Percentiles rank a stretch among this genome's conserved stretches.
These are phyloP conservation scores for Penicillium crystallinum DNA, from an alignment of 495 filamentous ascomycete genomes.

Conservation along the genomic window DNA sequence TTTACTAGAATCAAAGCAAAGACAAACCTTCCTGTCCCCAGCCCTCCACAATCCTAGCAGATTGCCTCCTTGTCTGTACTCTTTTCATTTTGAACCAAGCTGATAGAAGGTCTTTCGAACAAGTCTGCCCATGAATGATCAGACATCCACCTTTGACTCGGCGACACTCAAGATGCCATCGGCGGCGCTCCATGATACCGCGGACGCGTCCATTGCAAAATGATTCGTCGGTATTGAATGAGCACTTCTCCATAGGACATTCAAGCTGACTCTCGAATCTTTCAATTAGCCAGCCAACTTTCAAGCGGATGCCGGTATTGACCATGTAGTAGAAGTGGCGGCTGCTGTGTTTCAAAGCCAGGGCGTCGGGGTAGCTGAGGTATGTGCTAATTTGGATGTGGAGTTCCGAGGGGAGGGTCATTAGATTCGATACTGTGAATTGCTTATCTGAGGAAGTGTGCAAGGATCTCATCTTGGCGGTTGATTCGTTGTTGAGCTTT, in stretches of 20 bases:
- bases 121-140: conserved; percentile 33
- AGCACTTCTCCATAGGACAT: conserved; percentile 46
- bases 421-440: conserved; percentile 14
- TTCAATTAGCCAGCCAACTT: conserved; percentile 63
- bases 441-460: not conserved
- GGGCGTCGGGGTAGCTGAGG: conserved; percentile 68
- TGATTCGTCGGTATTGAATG: conserved; percentile 39
- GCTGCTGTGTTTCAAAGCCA: conserved; percentile 62
- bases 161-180: conserved; percentile 38
- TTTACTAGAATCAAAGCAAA: not conserved
- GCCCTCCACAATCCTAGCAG: conserved; percentile 2
- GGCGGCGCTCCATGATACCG: conserved; percentile 39
- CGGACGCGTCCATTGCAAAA: conserved; percentile 41
- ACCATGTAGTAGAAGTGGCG: conserved; percentile 59
- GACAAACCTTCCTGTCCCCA: conserved; percentile 30
- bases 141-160: conserved; percentile 27
- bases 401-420: conserved; percentile 57
- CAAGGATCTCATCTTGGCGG: not conserved
- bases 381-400: conserved; percentile 72
- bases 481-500: not conserved
- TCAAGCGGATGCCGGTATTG: conserved; percentile 59
- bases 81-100: conserved; percentile 31
- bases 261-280: conserved; percentile 46
- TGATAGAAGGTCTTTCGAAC: conserved; percentile 28
- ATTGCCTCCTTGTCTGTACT: conserved; percentile 5